A percentile compares a stretch with the other conserved stretches of the same genome.
Evolutionary conservation across 257 asterid species (phyloP).

Genomic region (Anisodus acutangulus): DNA sequence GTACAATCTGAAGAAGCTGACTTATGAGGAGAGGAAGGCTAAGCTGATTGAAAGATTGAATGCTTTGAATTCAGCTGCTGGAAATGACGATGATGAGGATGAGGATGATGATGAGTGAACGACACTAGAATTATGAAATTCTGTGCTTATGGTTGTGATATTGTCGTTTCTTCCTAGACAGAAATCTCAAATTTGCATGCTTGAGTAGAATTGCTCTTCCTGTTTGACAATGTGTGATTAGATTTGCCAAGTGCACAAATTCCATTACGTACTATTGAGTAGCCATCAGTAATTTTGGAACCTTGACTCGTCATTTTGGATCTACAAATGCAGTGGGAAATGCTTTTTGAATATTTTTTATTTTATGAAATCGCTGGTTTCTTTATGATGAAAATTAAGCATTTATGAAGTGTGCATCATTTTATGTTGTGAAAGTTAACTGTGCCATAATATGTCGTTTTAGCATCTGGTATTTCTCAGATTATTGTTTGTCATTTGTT

Average conservation of each 20-base stretch:
- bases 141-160: constrained; percentile 33
- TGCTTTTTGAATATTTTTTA: background rate
- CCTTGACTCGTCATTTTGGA: background rate
- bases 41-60: constrained; percentile 73
- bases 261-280: background rate
- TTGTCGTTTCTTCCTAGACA: background rate
- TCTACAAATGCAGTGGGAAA: background rate
- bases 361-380: background rate
- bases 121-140: background rate
- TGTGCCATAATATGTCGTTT: background rate
- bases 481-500: background rate
- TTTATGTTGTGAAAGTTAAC: background rate
- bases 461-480: background rate
- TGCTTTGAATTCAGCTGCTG: constrained; percentile 66
- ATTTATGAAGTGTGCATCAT: background rate
- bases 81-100: constrained; percentile 50
- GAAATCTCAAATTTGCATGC: constrained; percentile 11
- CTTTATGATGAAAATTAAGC: background rate
- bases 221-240: background rate
- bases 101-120: constrained; percentile 63
- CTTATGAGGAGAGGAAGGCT: constrained; percentile 69
- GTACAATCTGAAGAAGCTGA: constrained; percentile 72
- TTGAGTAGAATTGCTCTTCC: background rate
- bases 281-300: constrained; percentile 8
- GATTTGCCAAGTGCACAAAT: constrained; percentile 25